These are phyloP conservation scores for Chenopodium suecicum DNA, from an alignment of 148 eudicot genomes.

Conservation along the genomic window DNA sequence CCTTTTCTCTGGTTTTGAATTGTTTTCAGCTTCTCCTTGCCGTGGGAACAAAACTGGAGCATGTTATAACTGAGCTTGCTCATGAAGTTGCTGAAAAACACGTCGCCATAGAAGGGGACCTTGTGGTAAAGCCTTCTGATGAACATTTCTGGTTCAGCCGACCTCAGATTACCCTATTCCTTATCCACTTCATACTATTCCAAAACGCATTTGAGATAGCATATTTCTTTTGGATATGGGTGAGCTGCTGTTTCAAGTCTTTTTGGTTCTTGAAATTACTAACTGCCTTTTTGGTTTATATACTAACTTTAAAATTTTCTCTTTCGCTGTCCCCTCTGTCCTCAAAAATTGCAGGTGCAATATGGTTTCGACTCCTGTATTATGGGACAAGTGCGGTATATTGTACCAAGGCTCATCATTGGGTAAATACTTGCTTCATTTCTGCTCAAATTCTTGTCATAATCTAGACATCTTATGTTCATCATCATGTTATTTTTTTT, in stretches of 20 bases:
- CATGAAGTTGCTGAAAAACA: conserved; percentile 77
- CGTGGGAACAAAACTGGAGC: conserved; percentile 81
- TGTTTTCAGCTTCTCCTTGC: conserved; percentile 58
- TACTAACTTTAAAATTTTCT: not conserved
- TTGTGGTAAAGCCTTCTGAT: conserved; percentile 73
- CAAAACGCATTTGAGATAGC: conserved; percentile 88
- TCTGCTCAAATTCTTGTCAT: not conserved
- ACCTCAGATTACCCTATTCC: conserved; percentile 52
- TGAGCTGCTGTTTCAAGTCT: conserved; percentile 26
- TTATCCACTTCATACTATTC: conserved; percentile 70
- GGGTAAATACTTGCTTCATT: conserved; percentile 40
- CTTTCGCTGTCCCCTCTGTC: not conserved
- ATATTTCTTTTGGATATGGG: conserved; percentile 84
- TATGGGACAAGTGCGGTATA: conserved; percentile 59
- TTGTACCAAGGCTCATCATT: conserved; percentile 64
- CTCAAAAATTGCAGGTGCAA: conserved; percentile 42
- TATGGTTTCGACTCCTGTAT: conserved; percentile 69
- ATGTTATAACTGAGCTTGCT: conserved; percentile 60
- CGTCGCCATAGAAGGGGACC: conserved; percentile 59
- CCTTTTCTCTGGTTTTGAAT: not conserved
- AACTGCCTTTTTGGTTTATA: not conserved
- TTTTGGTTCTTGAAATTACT: not conserved
- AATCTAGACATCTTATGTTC: conserved; percentile 30
- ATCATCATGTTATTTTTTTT: not conserved
- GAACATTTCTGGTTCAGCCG: conserved; percentile 74